phyloP scores from a whole-genome alignment of 2,329 filamentous ascomycete genomes.

The Colletotrichum ledebouriae region DNA sequence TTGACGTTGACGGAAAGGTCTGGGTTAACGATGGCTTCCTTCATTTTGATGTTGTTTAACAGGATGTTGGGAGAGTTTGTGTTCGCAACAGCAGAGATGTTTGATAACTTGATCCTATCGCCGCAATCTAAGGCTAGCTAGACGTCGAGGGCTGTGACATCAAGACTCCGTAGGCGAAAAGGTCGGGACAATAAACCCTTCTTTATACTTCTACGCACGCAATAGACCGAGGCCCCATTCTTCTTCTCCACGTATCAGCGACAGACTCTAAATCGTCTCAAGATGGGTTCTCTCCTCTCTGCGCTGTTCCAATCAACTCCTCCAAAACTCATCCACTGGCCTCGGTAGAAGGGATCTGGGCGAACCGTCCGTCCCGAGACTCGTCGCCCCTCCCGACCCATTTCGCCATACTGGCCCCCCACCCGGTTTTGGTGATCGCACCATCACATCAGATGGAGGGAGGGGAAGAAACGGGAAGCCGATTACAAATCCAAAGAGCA shows the following conservation, averaged over 20 bases:
- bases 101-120: background rate
- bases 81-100: background rate
- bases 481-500: constrained; percentile 36
- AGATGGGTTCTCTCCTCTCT: background rate
- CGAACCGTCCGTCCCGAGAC: constrained; percentile 10
- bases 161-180: constrained; percentile 9
- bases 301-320: no score
- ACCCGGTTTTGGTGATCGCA: constrained; percentile 18
- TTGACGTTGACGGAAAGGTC: constrained; percentile 36
- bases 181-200: background rate
- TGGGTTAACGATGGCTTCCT: constrained; percentile 40
- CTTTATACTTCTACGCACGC: constrained; percentile 21
- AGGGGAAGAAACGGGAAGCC: background rate
- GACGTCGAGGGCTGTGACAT: constrained; percentile 16
- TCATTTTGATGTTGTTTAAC: constrained; percentile 27
- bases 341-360: constrained; percentile 11
- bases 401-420: constrained; percentile 8
- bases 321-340: no score
- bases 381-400: no score
- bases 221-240: background rate
- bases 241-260: constrained; percentile 26
- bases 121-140: background rate
- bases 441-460: constrained; percentile 34
- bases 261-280: constrained; percentile 12
- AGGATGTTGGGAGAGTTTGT: background rate